These are phyloP conservation scores for Boletus sp. DNA, from an alignment of 768 basidiomycete genomes.

Conservation along the genomic window DNA sequence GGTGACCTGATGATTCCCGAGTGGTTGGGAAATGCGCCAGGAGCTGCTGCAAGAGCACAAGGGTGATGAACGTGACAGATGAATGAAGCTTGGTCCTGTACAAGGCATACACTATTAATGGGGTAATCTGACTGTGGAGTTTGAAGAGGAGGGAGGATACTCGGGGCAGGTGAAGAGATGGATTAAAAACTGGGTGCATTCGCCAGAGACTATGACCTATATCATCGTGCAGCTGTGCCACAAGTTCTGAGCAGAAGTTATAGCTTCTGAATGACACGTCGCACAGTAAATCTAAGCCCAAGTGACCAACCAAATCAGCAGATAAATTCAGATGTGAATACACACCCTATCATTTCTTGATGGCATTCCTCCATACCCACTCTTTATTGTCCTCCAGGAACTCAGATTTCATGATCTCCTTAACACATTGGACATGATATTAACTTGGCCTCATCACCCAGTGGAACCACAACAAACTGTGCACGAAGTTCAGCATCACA, in stretches of 20 bases:
- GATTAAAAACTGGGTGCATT: constrained; percentile 23
- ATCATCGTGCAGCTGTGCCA: constrained; percentile 63
- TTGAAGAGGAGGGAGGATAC: too few relatives aligned
- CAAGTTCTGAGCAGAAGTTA: constrained; percentile 59
- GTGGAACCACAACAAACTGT: constrained; percentile 83
- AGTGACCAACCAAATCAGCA: not conserved
- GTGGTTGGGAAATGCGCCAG: too few relatives aligned
- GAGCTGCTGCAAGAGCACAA: too few relatives aligned
- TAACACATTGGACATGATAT: constrained; percentile 95
- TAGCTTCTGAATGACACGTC: constrained; percentile 87
- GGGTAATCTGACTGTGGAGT: too few relatives aligned
- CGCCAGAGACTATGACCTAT: constrained; percentile 64
- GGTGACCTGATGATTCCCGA: too few relatives aligned
- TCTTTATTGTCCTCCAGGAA: constrained; percentile 96
- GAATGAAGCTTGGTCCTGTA: too few relatives aligned
- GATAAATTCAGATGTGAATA: constrained; percentile 14
- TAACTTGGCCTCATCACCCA: constrained; percentile 79
- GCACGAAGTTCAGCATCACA: constrained; percentile 73
- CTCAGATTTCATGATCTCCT: constrained; percentile 87
- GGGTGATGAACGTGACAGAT: too few relatives aligned
- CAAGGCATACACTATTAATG: too few relatives aligned
- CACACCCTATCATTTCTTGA: constrained; percentile 81
- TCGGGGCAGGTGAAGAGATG: too few relatives aligned
- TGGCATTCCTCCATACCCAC: constrained; percentile 96
- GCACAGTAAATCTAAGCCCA: constrained; percentile 81